phyloP scores from a whole-genome alignment of 129 eudicot species.

The Erigeron canadensis region DNA sequence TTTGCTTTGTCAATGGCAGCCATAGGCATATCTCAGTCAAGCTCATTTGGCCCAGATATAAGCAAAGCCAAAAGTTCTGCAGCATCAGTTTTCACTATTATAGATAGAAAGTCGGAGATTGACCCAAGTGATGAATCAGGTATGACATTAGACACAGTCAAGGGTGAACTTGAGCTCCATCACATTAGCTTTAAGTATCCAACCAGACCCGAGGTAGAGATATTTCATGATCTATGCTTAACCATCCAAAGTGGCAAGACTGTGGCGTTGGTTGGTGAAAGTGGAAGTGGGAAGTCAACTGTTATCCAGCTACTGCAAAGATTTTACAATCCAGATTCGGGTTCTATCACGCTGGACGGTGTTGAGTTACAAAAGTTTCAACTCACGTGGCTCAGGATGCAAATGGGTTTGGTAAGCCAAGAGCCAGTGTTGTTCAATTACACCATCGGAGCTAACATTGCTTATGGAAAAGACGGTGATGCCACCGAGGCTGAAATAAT shows the following conservation, averaged over 20 bases:
- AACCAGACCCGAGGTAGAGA: conserved; percentile 69
- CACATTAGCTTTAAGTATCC: conserved; percentile 80
- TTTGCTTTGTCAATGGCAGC: conserved; percentile 83
- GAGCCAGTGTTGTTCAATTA: conserved; percentile 72
- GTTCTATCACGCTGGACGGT: conserved; percentile 59
- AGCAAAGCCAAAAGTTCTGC: conserved; percentile 72
- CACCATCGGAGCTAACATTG: conserved; percentile 68
- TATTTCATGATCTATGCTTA: conserved; percentile 62
- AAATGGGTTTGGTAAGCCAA: conserved; percentile 83
- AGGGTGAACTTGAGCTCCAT: conserved; percentile 72
- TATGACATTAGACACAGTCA: conserved; percentile 45
- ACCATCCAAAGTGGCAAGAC: conserved; percentile 77
- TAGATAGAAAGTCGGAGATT: conserved; percentile 67
- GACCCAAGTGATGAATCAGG: conserved; percentile 79
- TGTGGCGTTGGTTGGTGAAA: conserved; percentile 76
- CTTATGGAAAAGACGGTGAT: conserved; percentile 67
- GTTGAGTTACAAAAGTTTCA: conserved; percentile 55
- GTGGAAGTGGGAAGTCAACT: conserved; percentile 79
- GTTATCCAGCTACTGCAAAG: conserved; percentile 68
- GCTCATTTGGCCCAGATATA: conserved; percentile 73
- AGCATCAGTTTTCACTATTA: conserved; percentile 62
- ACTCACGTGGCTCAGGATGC: conserved; percentile 70
- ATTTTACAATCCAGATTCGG: conserved; percentile 70
- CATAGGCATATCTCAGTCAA: conserved; percentile 68
- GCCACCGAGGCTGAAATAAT: conserved; percentile 68